Evolutionary conservation across 352 stramenopile genomes (phyloP), one percentile per base, ranked within the genome.

Genomic region (Phytopythium aichiense): DNA sequence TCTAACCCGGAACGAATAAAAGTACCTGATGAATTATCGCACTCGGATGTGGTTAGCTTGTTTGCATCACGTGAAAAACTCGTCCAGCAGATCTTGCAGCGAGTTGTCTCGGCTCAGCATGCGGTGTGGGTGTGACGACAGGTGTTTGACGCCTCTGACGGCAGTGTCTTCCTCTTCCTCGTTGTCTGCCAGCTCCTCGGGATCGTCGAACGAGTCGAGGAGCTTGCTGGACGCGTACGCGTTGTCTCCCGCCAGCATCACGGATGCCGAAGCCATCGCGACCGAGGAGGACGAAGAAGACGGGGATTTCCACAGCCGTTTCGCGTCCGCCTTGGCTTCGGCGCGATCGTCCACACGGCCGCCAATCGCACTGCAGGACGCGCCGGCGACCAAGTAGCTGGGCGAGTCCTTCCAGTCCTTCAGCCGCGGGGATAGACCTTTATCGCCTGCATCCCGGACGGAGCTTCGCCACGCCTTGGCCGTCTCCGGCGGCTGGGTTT

Each of bases 51-150:
- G 2, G 7, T 22, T 63, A 57, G 15, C 37, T 35, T 49, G 42
- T 28, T n/a, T n/a, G 28, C 33, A 43, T 33, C 22, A 56, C 22
- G 28, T 49, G 16, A 89, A 65, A 56, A 89, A 82, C 57, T 92
- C 81, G 60, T 91, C 79, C n/a, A 92, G 70, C 11, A 94, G 42
- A 33, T 92, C 82, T 58, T 92, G 82, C 0, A 91, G 67, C 42
- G 87, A 51, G 31, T 73, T 71, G 60, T 81, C 79, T 22, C 77
- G 68, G 43, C 72, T 76, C 12, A 65, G 23, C 35, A 55, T 50
- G 20, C 61, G 59, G 23, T 57, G 23, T 23, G 16, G 38, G 43
- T 42, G 37, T 11, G 23, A 16, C 11, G 13, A 53, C 2, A 23
- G 2, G 50, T 64, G 40, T 9, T 49, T 45, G 4, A 56, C 56